Percentiles rank a stretch among this genome's conserved stretches.
These are phyloP conservation scores for Bolboschoenus planiculmis DNA, from an alignment of 176 grass and related monocot species.

Conservation along the genomic window DNA sequence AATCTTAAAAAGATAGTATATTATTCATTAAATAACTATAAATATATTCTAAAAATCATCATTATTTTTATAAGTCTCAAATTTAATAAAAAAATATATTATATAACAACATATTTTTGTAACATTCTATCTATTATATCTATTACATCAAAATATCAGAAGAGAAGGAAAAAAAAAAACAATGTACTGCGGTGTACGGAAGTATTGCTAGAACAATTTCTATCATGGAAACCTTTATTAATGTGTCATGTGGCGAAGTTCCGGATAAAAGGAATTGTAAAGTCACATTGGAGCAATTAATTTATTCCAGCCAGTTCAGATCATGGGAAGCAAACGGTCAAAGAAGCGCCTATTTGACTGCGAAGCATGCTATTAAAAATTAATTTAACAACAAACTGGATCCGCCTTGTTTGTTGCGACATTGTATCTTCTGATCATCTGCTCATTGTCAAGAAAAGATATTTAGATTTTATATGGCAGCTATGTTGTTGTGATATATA, in stretches of 20 bases:
- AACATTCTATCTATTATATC: no score
- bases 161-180: not conserved
- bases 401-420: not conserved
- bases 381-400: conserved; percentile 8
- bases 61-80: not conserved
- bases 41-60: not conserved
- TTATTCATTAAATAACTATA: not conserved
- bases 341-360: not conserved
- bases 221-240: not conserved
- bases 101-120: no score
- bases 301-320: not conserved
- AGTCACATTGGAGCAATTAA: not conserved
- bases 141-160: not conserved
- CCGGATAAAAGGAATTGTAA: not conserved
- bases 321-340: conserved; percentile 10
- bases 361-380: conserved; percentile 11
- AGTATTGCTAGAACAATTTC: not conserved
- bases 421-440: conserved; percentile 7
- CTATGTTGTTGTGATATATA: not conserved
- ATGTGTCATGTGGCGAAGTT: not conserved
- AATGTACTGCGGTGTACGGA: not conserved
- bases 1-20: not conserved
- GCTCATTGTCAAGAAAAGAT: not conserved
- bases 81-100: not conserved
- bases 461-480: not conserved